These are phyloP conservation scores for Phoma sp. DNA, from an alignment of 2,329 filamentous ascomycete genomes.

Conservation along the genomic window DNA sequence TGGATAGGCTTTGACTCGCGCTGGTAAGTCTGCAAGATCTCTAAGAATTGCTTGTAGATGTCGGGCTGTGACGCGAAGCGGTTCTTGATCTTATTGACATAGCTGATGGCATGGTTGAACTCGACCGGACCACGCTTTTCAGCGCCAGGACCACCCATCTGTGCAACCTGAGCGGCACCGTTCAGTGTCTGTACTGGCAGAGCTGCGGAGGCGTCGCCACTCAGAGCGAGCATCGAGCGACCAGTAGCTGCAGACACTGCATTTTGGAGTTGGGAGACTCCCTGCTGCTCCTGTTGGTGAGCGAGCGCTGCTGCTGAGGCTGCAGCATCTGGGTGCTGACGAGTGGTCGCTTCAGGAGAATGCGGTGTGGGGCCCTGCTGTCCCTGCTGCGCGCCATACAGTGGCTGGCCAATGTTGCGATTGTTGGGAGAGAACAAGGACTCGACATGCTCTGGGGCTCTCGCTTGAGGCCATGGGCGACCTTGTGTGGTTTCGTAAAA, in stretches of 20 bases:
- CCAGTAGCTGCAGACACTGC: conserved; percentile 66
- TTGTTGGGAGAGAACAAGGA: conserved; percentile 53
- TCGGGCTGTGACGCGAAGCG: conserved; percentile 95
- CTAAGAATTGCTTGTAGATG: conserved; percentile 98
- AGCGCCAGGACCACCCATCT: conserved; percentile 56
- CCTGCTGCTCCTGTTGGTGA: conserved; percentile 70
- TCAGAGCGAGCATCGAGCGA: conserved; percentile 58
- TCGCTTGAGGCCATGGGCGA: conserved; percentile 49
- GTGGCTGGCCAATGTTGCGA: conserved; percentile 49
- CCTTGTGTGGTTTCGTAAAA: conserved; percentile 46
- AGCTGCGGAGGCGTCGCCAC: conserved; percentile 53
- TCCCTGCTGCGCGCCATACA: conserved; percentile 45
- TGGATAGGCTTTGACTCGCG: conserved; percentile 97
- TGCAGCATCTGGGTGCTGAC: conserved; percentile 45
- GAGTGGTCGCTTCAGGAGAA: conserved; percentile 45
- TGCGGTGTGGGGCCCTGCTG: conserved; percentile 41
- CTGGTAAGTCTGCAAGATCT: conserved; percentile 98
- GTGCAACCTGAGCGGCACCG: conserved; percentile 64
- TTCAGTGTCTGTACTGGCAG: conserved; percentile 66
- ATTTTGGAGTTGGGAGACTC: conserved; percentile 69
- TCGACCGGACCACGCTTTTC: conserved; percentile 95
- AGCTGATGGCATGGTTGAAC: conserved; percentile 99
- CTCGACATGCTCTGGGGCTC: conserved; percentile 44
- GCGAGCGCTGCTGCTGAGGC: conserved; percentile 53
- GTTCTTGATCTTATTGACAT: conserved; percentile 99